These are phyloP conservation scores for Carpinus fangiana DNA, from an alignment of 306 rosid genomes.

Conservation along the genomic window DNA sequence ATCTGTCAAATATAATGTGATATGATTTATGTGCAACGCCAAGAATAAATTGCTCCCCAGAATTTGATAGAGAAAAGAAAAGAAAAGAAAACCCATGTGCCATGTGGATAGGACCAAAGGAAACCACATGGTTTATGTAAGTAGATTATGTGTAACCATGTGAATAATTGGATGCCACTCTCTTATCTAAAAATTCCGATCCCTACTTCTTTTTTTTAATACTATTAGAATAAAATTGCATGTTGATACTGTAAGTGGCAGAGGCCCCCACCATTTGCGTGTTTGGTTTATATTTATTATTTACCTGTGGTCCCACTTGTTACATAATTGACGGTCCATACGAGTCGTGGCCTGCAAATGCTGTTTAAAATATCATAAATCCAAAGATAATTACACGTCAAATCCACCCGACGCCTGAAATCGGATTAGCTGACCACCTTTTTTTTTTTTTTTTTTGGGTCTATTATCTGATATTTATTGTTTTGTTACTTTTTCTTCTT, in stretches of 20 bases:
- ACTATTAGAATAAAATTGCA: neutral
- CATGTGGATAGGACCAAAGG: conserved; percentile 10
- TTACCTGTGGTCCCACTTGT: conserved; percentile 16
- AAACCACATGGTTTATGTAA: neutral
- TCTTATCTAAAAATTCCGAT: neutral
- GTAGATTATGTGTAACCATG: conserved; percentile 27
- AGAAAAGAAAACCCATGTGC: conserved; percentile 16
- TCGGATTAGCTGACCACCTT: conserved; percentile 9
- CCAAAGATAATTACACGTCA: neutral
- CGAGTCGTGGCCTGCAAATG: conserved; percentile 1
- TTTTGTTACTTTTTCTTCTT: no score
- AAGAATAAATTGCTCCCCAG: neutral
- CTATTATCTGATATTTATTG: neutral
- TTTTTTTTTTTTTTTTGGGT: conserved; percentile 3
- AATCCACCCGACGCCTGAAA: neutral
- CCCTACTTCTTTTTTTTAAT: neutral
- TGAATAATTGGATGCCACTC: conserved; percentile 23
- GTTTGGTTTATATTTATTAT: conserved; percentile 11
- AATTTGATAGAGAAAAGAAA: neutral
- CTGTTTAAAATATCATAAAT: neutral
- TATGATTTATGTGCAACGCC: no score
- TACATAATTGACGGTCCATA: neutral
- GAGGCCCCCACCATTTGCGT: conserved; percentile 46
- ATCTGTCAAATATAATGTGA: no score
- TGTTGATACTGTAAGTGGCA: conserved; percentile 16